A percentile compares a stretch with the other conserved stretches of the same genome.
Conservation (phyloP, 768 basidiomycete species). For the Lentinula edodes region DNA sequence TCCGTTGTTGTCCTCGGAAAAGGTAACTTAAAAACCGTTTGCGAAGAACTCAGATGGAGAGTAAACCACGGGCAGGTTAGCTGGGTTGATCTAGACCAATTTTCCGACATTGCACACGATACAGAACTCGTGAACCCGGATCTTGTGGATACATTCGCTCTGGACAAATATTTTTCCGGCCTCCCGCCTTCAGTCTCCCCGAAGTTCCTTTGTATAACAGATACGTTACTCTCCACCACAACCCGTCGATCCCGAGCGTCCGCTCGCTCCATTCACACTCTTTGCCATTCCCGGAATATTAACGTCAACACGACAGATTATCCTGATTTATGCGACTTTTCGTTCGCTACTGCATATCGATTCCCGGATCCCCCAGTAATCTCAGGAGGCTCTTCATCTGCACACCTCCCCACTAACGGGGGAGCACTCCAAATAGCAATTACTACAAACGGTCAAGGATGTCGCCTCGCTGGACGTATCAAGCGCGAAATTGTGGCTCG, state of each 20-base stretch:
- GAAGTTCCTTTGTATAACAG: constrained; percentile 72
- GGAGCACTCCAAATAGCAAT: constrained; percentile 66
- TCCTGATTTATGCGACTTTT: constrained; percentile 83
- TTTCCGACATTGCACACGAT: constrained; percentile 19
- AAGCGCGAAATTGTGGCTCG: constrained; percentile 76
- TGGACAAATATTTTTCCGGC: constrained; percentile 43
- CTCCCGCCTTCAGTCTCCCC: constrained; percentile 9
- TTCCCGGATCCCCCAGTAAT: constrained; percentile 32
- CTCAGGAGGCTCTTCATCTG: constrained; percentile 1
- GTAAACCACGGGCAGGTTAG: constrained; percentile 47
- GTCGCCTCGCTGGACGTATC: constrained; percentile 74
- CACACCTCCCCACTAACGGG: not conserved
- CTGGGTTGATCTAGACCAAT: constrained; percentile 48
- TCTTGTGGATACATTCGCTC: constrained; percentile 30
- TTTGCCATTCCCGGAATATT: constrained; percentile 55
- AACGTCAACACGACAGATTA: constrained; percentile 86
- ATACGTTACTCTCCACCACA: constrained; percentile 49
- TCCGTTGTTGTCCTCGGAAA: constrained; percentile 58
- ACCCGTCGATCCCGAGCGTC: constrained; percentile 43
- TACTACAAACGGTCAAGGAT: constrained; percentile 90
- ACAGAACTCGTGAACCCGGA: not conserved
- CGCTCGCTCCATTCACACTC: constrained; percentile 49
- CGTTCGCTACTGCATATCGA: constrained; percentile 81
- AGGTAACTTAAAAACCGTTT: constrained; percentile 43
- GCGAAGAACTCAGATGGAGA: constrained; percentile 71